Evolutionary conservation across 2,329 filamentous ascomycete species (phyloP).

Genomic region (Monosporascus sp.): DNA sequence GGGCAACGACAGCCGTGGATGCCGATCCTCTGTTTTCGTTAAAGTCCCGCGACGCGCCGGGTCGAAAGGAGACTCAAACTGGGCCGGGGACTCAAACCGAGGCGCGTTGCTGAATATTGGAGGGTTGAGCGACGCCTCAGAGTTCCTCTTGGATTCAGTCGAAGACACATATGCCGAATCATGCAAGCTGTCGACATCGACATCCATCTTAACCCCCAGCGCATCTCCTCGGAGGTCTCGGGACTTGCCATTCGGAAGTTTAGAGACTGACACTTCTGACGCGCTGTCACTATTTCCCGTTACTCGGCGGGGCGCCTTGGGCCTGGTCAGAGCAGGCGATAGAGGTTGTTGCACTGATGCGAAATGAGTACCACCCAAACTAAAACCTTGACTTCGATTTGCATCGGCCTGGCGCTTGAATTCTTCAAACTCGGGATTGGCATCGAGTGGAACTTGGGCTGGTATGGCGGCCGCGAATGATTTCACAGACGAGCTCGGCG

Average conservation of each 20-base stretch:
- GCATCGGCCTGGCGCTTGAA: slow-evolving; percentile 70
- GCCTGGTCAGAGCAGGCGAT: slow-evolving; percentile 28
- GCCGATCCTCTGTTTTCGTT: slow-evolving; percentile 43
- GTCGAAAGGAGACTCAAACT: slow-evolving; percentile 28
- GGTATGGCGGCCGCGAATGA: slow-evolving; percentile 65
- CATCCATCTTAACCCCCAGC: slow-evolving; percentile 31
- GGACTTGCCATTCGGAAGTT: slow-evolving; percentile 12
- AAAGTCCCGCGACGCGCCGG: slow-evolving; percentile 25
- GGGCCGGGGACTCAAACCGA: slow-evolving; percentile 41
- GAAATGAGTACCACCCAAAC: slow-evolving; percentile 42
- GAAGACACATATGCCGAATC: slow-evolving; percentile 51
- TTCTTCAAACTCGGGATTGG: slow-evolving; percentile 76
- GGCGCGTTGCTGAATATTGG: slow-evolving; percentile 36
- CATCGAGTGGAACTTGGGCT: slow-evolving; percentile 63
- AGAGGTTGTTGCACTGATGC: slow-evolving; percentile 25
- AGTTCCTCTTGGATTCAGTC: slow-evolving; percentile 46
- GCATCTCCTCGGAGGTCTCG: slow-evolving; percentile 8
- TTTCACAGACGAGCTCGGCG: slow-evolving; percentile 63
- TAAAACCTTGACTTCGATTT: slow-evolving; percentile 46
- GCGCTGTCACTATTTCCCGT: slow-evolving; percentile 41
- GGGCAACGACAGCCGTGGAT: slow-evolving; percentile 50
- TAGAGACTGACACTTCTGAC: slow-evolving; percentile 26
- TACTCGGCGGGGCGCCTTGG: slow-evolving; percentile 40
- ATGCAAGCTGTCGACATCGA: slow-evolving; percentile 39
- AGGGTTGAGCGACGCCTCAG: slow-evolving; percentile 39